Evolutionary conservation across 345 rosid genomes (phyloP).

Genomic region (Murraya paniculata): DNA sequence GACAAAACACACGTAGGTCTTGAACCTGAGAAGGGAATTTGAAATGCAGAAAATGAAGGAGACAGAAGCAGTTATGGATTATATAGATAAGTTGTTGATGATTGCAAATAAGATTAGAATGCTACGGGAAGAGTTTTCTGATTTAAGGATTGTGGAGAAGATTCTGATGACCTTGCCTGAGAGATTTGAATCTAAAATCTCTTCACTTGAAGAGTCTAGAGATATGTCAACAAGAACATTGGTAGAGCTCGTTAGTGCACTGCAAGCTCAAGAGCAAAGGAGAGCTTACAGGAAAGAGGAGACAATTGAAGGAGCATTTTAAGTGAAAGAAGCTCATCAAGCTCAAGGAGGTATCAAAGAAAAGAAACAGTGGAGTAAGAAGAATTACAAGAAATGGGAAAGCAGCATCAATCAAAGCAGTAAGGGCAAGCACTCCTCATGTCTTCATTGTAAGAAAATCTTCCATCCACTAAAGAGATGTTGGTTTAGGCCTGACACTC

Average conservation of each 20-base stretch:
- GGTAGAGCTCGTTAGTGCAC: background rate
- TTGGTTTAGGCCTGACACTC: background rate
- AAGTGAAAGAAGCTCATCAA: background rate
- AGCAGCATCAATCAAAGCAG: background rate
- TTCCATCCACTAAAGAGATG: background rate
- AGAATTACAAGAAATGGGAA: background rate
- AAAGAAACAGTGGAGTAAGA: background rate
- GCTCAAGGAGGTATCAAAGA: background rate
- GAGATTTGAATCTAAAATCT: too few relatives aligned
- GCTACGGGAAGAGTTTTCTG: background rate
- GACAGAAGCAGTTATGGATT: background rate
- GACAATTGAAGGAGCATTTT: background rate
- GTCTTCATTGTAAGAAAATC: background rate
- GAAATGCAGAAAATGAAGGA: background rate
- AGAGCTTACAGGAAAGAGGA: background rate
- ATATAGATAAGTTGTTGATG: background rate
- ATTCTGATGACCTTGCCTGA: background rate
- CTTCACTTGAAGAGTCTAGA: too few relatives aligned
- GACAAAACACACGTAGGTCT: background rate
- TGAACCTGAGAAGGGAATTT: conserved; percentile 3
- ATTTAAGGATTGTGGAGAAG: background rate
- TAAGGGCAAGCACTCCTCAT: background rate
- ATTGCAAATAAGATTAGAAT: background rate
- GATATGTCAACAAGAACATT: too few relatives aligned
- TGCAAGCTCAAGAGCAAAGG: background rate